phyloP scores from a whole-genome alignment of 345 rosid species.

The Erysimum cheiranthoides region DNA sequence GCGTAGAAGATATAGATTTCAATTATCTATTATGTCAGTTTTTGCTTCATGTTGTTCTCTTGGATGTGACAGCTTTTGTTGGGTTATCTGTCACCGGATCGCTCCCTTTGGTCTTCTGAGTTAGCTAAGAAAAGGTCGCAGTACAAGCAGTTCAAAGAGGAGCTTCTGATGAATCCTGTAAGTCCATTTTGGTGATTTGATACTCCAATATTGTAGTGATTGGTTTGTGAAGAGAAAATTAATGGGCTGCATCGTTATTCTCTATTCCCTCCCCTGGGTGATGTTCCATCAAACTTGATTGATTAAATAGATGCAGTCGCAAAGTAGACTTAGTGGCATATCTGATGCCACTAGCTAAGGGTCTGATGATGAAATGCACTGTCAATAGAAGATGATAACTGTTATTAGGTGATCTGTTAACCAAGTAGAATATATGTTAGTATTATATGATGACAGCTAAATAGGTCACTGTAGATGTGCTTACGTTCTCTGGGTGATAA shows the following conservation, averaged over 20 bases:
- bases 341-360: constrained; percentile 1
- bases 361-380: not conserved
- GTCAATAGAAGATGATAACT: constrained; percentile 12
- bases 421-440: not conserved
- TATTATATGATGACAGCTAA: constrained; percentile 10
- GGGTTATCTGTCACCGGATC: constrained; percentile 85
- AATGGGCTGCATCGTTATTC: not conserved
- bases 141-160: constrained; percentile 86
- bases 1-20: not conserved
- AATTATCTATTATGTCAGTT: not conserved
- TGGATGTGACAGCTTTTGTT: constrained; percentile 71
- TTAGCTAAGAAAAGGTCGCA: constrained; percentile 88
- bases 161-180: constrained; percentile 96
- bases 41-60: constrained; percentile 31
- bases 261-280: not conserved
- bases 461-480: not conserved
- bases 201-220: not conserved
- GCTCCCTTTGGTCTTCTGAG: constrained; percentile 78
- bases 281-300: not conserved
- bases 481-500: not conserved
- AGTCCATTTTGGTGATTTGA: constrained; percentile 42
- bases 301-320: not conserved
- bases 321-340: constrained; percentile 8
- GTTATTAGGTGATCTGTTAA: not conserved
- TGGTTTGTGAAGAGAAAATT: not conserved